Evolutionary conservation across 768 basidiomycete genomes (phyloP).

Genomic region (Hericium erinaceus): DNA sequence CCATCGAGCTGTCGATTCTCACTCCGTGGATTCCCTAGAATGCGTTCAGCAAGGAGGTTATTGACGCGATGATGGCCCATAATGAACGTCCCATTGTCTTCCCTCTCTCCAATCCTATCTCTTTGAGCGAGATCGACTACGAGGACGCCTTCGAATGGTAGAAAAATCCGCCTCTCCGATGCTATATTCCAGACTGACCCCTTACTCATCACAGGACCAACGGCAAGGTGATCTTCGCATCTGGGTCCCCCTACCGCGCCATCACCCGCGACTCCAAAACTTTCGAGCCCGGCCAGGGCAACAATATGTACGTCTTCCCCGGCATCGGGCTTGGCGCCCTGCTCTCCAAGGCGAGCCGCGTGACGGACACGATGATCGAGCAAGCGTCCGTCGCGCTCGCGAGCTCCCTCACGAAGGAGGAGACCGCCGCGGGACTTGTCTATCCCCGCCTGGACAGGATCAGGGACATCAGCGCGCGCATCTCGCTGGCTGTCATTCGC

Average conservation of each 20-base stretch:
- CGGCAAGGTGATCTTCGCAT: constrained; percentile 78
- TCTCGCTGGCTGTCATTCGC: constrained; percentile 69
- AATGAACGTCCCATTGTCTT: constrained; percentile 87
- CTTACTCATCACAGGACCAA: constrained; percentile 17
- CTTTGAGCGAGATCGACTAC: constrained; percentile 75
- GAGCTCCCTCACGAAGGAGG: constrained; percentile 59
- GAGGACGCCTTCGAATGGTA: constrained; percentile 65
- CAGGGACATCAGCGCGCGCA: constrained; percentile 71
- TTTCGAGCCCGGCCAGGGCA: constrained; percentile 82
- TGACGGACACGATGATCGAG: constrained; percentile 87
- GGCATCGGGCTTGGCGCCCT: constrained; percentile 74
- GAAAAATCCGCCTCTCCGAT: not conserved
- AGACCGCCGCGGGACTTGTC: constrained; percentile 54
- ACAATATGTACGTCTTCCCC: constrained; percentile 88
- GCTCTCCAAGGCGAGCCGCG: constrained; percentile 54
- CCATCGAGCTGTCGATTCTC: not conserved
- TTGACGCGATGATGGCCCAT: constrained; percentile 70
- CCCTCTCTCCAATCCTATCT: constrained; percentile 84
- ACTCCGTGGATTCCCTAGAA: constrained; percentile 30
- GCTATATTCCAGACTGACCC: not conserved
- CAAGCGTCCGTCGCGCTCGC: constrained; percentile 77
- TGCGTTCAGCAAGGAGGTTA: constrained; percentile 66
- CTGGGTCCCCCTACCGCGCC: constrained; percentile 76
- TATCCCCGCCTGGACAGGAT: constrained; percentile 84
- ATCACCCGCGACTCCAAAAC: constrained; percentile 45